Conservation (phyloP, 2,329 filamentous ascomycete genomes). For the Coniochaeta sp. region DNA sequence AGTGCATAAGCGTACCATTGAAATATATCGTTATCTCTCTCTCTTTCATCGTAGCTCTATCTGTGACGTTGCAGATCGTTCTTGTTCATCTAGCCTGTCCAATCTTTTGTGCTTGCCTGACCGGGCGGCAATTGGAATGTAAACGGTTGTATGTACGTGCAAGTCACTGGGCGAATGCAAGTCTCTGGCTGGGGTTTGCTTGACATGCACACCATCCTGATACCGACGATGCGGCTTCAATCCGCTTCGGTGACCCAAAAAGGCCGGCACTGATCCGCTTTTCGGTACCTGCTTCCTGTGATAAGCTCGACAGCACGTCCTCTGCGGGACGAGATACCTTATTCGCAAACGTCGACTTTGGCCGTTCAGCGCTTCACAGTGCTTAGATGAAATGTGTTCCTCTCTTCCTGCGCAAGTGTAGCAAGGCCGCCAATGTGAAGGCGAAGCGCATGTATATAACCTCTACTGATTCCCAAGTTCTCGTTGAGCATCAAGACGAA, state of each 20-base stretch:
- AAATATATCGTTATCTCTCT: background rate
- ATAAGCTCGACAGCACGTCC: background rate
- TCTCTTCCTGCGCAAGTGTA: background rate
- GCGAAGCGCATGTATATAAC: conserved; percentile 31
- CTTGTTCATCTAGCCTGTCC: background rate
- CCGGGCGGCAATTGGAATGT: no score
- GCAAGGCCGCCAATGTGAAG: background rate
- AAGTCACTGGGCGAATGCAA: no score
- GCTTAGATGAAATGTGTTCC: no score
- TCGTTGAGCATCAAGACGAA: conserved; percentile 46
- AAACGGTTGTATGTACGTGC: no score
- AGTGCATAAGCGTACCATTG: background rate
- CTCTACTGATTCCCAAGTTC: conserved; percentile 52
- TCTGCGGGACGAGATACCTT: background rate
- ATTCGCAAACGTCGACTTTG: background rate
- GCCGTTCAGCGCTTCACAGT: background rate
- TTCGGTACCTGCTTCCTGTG: background rate
- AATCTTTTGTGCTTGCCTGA: no score
- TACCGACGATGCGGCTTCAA: background rate
- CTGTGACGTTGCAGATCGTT: background rate
- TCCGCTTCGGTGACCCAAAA: background rate
- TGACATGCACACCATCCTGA: background rate
- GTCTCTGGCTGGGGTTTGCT: no score
- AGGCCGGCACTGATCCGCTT: background rate
- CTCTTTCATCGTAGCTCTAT: background rate